Percentiles rank a stretch among this genome's conserved stretches.
These are phyloP conservation scores for Trichoderma sp. DNA, from an alignment of 2,329 filamentous ascomycete species.

Conservation along the genomic window DNA sequence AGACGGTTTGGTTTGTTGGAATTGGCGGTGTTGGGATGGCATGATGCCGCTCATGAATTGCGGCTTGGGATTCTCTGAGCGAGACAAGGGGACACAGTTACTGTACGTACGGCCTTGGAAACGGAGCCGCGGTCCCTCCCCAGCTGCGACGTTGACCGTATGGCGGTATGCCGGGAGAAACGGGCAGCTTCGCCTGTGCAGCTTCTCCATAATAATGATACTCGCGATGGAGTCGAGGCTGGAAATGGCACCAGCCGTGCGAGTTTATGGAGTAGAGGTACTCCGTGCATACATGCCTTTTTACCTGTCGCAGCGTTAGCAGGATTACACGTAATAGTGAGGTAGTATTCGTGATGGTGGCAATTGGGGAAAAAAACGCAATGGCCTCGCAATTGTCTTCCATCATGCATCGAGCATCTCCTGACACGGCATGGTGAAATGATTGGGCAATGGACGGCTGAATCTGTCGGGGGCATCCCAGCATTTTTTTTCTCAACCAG, in stretches of 20 bases:
- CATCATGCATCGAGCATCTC: background rate
- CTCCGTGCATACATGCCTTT: background rate
- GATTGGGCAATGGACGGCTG: background rate
- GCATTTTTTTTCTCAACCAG: too few species aligned
- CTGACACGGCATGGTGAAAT: background rate
- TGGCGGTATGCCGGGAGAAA: conserved; percentile 17
- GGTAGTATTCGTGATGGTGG: background rate
- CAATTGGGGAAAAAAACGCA: background rate
- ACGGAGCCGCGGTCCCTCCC: conserved; percentile 2
- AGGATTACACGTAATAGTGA: background rate
- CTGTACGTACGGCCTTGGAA: background rate
- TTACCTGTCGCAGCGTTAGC: background rate
- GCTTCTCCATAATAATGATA: background rate
- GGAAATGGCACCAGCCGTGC: background rate
- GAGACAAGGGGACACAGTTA: background rate
- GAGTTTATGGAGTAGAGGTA: background rate
- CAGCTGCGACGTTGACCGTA: background rate
- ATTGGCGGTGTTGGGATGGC: conserved; percentile 7
- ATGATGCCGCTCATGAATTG: background rate
- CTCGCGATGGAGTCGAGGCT: background rate
- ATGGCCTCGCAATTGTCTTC: background rate
- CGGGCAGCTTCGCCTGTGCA: conserved; percentile 15
- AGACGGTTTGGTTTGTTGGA: background rate
- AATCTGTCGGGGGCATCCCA: background rate
- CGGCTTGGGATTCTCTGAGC: background rate